Evolutionary conservation across 257 asterid genomes (phyloP).

Genomic region (Plantago ovata): DNA sequence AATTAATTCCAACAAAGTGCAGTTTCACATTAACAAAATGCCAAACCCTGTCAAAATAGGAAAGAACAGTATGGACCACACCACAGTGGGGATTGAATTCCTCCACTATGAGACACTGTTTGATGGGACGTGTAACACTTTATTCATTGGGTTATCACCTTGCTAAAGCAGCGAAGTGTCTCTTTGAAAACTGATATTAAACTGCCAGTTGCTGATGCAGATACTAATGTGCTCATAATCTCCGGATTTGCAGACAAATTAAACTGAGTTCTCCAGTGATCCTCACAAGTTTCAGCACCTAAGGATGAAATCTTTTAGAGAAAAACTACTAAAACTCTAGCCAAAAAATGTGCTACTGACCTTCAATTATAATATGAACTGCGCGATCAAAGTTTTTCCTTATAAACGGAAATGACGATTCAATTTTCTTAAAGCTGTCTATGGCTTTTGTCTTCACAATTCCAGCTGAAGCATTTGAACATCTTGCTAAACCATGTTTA

Average conservation of each 20-base stretch:
- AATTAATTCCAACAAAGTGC: no score
- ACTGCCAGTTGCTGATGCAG: constrained; percentile 44
- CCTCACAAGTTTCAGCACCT: constrained; percentile 65
- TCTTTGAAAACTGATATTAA: constrained; percentile 49
- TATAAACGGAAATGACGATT: constrained; percentile 52
- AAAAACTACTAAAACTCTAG: constrained; percentile 17
- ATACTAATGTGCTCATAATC: constrained; percentile 31
- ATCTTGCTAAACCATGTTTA: constrained; percentile 41
- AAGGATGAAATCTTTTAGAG: constrained; percentile 31
- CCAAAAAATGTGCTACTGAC: constrained; percentile 33
- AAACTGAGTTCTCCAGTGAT: constrained; percentile 72
- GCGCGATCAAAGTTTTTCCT: constrained; percentile 60
- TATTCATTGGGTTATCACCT: constrained; percentile 42
- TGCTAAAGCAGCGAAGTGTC: constrained; percentile 78
- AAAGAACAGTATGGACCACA: background rate
- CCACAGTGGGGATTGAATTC: background rate
- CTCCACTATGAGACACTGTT: background rate
- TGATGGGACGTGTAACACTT: background rate
- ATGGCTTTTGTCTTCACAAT: constrained; percentile 36
- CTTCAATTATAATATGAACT: constrained; percentile 46
- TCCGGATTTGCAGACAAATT: constrained; percentile 58
- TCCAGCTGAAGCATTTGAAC: constrained; percentile 35
- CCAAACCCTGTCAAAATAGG: no score
- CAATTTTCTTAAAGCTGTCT: constrained; percentile 46
- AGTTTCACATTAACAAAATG: no score